Conservation (phyloP, 208 protist species). For the Trypanosoma boissoni region DNA sequence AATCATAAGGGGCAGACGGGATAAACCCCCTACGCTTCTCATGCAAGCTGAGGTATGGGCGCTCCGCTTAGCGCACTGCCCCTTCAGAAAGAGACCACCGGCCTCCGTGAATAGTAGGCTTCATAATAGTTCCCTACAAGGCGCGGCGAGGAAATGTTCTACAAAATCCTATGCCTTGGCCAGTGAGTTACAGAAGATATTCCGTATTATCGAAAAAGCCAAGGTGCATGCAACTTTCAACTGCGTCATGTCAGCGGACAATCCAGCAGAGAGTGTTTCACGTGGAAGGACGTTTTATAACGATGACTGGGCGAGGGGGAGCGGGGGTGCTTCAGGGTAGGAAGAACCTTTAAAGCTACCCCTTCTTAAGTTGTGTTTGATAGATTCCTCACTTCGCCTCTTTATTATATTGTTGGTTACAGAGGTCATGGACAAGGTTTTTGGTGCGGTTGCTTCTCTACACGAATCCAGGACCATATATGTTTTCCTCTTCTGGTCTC, state of each 20-base stretch:
- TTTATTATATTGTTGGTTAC: no score
- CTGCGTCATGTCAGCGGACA: background rate
- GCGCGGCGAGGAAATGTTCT: background rate
- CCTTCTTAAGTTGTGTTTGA: no score
- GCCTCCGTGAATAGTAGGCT: background rate
- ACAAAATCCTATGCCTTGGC: background rate
- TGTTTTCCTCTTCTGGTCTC: no score
- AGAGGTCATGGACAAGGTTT: no score
- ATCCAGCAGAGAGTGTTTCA: background rate
- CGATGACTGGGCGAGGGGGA: background rate
- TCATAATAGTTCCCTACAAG: background rate
- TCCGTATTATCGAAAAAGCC: background rate
- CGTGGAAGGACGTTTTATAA: background rate
- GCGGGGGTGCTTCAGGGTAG: no score
- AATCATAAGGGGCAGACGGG: background rate
- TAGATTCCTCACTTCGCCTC: no score
- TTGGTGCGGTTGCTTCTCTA: no score
- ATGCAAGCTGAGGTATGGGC: constrained; percentile 14
- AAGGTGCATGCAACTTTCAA: background rate
- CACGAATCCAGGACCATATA: no score
- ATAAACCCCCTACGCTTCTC: constrained; percentile 3
- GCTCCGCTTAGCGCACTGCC: background rate
- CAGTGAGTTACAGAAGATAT: background rate
- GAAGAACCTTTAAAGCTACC: no score
- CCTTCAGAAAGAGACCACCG: background rate